Base-by-base conservation (phyloP, 169 alveolate genomes). In the Plasmodium coatneyi region DNA sequence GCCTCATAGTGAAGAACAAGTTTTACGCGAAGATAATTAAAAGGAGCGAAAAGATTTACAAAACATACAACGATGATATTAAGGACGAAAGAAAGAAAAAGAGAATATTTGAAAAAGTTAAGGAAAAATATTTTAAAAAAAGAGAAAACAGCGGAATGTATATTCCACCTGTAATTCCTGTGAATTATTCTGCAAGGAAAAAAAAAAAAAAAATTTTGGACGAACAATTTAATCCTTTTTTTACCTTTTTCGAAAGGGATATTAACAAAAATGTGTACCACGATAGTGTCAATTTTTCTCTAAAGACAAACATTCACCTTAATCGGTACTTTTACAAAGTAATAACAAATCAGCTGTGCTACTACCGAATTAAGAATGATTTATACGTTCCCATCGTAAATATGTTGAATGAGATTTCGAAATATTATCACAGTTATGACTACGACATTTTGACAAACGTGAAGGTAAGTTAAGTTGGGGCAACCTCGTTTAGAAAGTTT, bases 221-320 rank as follows among this genome's bases (percentile, higher is more conserved):
- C 32, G 94, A 89, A 89, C 34, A 78, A 79, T 79, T 54, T 66
- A 89, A 89, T 60, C 94, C 94, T 22, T 89, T 89, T 79, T 89
- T 89, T 89, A 60, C 80, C 82, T 89, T 89, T 79, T 89, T 89
- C 71, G 84, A 78, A 79, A 79, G 71, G 3, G 89, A 89, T 1
- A 41, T 32, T n/a, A 79, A 71, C 49, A 89, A 89, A 79, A 89
- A 89, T 89, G 71, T 89, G 30, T 89, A 89, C 32, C 94, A 89
- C 71, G 72, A 34, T 10, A 89, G 81, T 36, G 60, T 89, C 66
- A 89, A 78, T 80, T 89, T 89, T 89, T 66, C 94, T 12, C 54
- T 89, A 30, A 89, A 89, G 72, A 89, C 83, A 6, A 79, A 79
- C 52, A 89, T 89, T 32, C 94, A 79, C 10, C 76, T 89, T 2